These are phyloP conservation scores for Eleusine coracana DNA, from an alignment of 176 grass and related monocot genomes.

Conservation along the genomic window DNA sequence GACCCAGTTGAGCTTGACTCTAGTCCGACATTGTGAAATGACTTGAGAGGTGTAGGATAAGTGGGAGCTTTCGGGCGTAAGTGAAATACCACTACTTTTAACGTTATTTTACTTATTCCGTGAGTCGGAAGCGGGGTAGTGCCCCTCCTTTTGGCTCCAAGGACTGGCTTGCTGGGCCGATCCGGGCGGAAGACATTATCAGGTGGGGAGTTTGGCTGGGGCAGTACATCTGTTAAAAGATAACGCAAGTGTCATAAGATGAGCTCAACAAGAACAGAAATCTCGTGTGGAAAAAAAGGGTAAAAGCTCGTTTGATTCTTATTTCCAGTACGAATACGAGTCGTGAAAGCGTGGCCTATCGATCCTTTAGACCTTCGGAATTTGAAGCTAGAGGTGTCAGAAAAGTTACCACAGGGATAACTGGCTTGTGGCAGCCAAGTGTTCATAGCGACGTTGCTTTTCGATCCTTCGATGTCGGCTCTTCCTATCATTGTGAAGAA, in stretches of 20 bases:
- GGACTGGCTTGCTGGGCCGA: neutral
- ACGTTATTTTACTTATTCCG: constrained; percentile 69
- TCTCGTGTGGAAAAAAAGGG: constrained; percentile 76
- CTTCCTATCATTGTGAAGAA: too few species aligned
- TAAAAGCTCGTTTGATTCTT: constrained; percentile 77
- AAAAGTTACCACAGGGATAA: constrained; percentile 72
- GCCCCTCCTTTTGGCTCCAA: constrained; percentile 3
- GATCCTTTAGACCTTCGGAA: constrained; percentile 63
- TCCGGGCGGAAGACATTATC: constrained; percentile 67
- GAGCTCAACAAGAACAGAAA: constrained; percentile 73
- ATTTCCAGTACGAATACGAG: constrained; percentile 67
- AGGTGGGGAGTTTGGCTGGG: constrained; percentile 69
- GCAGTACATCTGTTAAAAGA: too few species aligned
- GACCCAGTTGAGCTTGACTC: too few species aligned
- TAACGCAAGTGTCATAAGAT: too few species aligned
- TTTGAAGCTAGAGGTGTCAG: constrained; percentile 65
- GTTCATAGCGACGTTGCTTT: constrained; percentile 53
- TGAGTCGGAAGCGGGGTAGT: constrained; percentile 39
- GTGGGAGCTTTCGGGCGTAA: constrained; percentile 29
- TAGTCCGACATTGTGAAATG: neutral
- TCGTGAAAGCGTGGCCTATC: constrained; percentile 64
- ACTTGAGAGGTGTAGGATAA: constrained; percentile 19
- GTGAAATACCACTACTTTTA: constrained; percentile 72
- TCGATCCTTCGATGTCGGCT: constrained; percentile 46
- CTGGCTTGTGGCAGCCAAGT: constrained; percentile 58